Evolutionary conservation across 306 rosid genomes (phyloP).

Genomic region (Acacia crassicarpa): DNA sequence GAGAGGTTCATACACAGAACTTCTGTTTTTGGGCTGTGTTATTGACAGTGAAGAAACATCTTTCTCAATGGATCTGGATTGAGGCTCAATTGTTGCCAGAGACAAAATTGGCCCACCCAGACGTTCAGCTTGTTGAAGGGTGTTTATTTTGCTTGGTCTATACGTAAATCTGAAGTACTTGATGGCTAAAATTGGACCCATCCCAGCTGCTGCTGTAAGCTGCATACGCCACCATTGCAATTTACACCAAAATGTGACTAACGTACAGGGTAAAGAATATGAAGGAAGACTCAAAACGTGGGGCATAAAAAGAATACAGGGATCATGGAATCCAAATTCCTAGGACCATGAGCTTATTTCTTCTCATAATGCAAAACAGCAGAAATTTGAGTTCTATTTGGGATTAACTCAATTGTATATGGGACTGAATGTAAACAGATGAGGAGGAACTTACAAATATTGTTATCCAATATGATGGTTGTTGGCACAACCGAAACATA

Average conservation of each 20-base stretch:
- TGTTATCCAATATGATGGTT: conserved; percentile 93
- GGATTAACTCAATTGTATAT: neutral
- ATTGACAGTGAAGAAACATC: conserved; percentile 73
- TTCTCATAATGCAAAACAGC: conserved; percentile 16
- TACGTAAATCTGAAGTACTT: conserved; percentile 88
- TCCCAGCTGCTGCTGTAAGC: conserved; percentile 91
- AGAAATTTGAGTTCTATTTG: conserved; percentile 11
- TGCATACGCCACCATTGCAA: conserved; percentile 44
- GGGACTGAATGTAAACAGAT: conserved; percentile 4
- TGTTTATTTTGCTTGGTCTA: conserved; percentile 87
- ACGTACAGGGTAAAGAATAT: neutral
- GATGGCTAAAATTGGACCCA: conserved; percentile 97
- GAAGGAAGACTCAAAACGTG: neutral
- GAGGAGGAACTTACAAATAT: conserved; percentile 60
- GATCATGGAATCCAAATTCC: neutral
- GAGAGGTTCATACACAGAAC: conserved; percentile 84
- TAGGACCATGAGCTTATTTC: neutral
- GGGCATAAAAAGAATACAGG: neutral
- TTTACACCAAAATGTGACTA: conserved; percentile 36
- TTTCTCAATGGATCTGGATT: conserved; percentile 63
- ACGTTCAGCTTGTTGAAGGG: conserved; percentile 94
- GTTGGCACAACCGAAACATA: conserved; percentile 83
- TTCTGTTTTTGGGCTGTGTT: conserved; percentile 81
- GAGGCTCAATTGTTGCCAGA: conserved; percentile 83
- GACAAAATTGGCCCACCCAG: conserved; percentile 91